Evolutionary conservation across 257 asterid species (phyloP), one percentile per base, ranked within the genome.

Genomic region (Forsythia viridissima): DNA sequence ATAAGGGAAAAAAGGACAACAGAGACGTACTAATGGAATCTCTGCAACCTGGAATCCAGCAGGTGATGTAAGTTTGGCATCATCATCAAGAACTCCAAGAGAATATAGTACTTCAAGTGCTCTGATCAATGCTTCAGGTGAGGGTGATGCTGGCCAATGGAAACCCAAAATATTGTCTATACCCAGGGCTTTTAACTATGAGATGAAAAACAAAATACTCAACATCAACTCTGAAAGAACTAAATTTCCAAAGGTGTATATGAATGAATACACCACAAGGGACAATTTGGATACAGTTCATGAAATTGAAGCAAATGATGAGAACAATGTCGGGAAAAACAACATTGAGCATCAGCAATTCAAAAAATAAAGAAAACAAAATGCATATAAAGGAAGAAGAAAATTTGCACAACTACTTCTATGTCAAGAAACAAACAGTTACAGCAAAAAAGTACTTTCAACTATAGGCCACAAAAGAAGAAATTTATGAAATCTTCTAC

Each of bases 61-160:
- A 68, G 97, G 99, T 40, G 99, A 88, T 76, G 97, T 92, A 44
- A 95, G 95, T 76, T 93, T 95, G 80, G 97, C 98, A 85, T 95
- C 98, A 70, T 92, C 94, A 66, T 93, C 98, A 24, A 95, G 86
- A 69, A 93, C 96, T 77, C 97, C 96, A 82, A 93, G 97, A 37
- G 99, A 95, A 80, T 93, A 95, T 72, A 93, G 81, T 76, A 93
- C 91, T 91, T 95, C 99, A 80, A 95, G 94, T 76, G 99, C 99
- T 87, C 99, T 87, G 71, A 95, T 93, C 86, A 95, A 87, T 75
- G 98, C 91, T 86, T 95, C 99, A 69, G 99, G 93, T 21, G 98
- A 90, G 40, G 99, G 98, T 71, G 99, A 87, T 85, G 98, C 90
- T 42, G 92, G 97, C 99, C 99, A 95, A 85, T 93, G 97, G 16